These are phyloP conservation scores for Xylaria sp. DNA, from an alignment of 2,329 filamentous ascomycete species.

Conservation along the genomic window DNA sequence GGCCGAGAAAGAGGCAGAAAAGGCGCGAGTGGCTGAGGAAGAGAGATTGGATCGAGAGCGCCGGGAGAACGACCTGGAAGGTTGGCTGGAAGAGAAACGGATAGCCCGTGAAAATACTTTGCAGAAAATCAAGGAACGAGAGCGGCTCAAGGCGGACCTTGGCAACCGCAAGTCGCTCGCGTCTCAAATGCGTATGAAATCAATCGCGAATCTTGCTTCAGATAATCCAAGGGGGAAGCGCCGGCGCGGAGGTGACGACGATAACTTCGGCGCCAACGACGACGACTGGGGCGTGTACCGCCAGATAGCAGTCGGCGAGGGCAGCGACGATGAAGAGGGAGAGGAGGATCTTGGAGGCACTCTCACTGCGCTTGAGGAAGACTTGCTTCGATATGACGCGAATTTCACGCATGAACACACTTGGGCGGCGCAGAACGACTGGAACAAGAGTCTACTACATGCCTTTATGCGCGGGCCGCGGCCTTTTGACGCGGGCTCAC, in stretches of 20 bases:
- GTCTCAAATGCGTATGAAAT: constrained; percentile 98
- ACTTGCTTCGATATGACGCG: constrained; percentile 87
- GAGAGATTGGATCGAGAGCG: constrained; percentile 85
- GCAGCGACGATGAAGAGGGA: constrained; percentile 81
- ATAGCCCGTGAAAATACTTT: constrained; percentile 75
- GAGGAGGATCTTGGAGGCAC: constrained; percentile 83
- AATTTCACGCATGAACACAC: constrained; percentile 93
- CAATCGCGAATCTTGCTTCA: constrained; percentile 92
- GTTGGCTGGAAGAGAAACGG: constrained; percentile 86
- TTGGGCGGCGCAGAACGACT: constrained; percentile 90
- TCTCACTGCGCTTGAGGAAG: constrained; percentile 81
- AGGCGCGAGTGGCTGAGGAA: constrained; percentile 83
- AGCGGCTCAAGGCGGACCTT: constrained; percentile 91
- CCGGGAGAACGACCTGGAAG: constrained; percentile 83
- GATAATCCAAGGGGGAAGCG: constrained; percentile 88
- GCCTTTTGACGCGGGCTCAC: constrained; percentile 82
- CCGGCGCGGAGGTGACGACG: constrained; percentile 87
- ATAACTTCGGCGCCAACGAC: constrained; percentile 96
- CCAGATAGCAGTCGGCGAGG: constrained; percentile 85
- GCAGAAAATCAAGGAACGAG: constrained; percentile 90
- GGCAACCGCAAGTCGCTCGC: constrained; percentile 97
- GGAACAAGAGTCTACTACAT: constrained; percentile 91
- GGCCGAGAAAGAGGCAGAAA: constrained; percentile 93
- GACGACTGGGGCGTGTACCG: constrained; percentile 98
- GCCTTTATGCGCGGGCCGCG: constrained; percentile 89